Conservation (phyloP, 2,329 filamentous ascomycete species). For the Aspergillus puulaauensis region DNA sequence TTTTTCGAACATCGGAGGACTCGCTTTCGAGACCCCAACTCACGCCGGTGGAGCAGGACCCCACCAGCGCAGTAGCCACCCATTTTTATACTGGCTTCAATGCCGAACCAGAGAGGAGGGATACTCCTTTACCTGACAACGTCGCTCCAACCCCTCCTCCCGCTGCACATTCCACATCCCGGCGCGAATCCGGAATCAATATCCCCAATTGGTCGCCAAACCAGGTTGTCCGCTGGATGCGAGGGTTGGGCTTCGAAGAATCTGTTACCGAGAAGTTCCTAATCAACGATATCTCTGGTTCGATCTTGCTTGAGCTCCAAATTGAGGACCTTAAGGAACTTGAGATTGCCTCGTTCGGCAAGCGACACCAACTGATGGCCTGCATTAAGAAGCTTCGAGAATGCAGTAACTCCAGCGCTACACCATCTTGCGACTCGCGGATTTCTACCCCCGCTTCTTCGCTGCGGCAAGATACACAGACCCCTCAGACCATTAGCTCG, state of each 20-base stretch:
- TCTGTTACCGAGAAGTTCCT: constrained; percentile 79
- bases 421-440: neutral
- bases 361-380: constrained; percentile 59
- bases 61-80: constrained; percentile 9
- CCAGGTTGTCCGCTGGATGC: constrained; percentile 11
- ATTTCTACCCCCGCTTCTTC: constrained; percentile 6
- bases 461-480: constrained; percentile 12
- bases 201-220: constrained; percentile 28
- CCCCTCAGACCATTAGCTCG: constrained; percentile 13
- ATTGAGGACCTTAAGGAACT: constrained; percentile 74
- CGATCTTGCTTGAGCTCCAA: constrained; percentile 84
- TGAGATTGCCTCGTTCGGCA: constrained; percentile 63
- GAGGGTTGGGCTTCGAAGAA: constrained; percentile 30
- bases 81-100: constrained; percentile 13
- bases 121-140: constrained; percentile 22
- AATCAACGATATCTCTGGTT: constrained; percentile 87
- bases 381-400: neutral
- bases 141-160: neutral
- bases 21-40: constrained; percentile 15
- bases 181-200: neutral
- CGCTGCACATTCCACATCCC: neutral
- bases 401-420: neutral
- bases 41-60: constrained; percentile 17
- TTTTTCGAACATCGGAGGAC: constrained; percentile 67
- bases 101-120: constrained; percentile 14